A percentile compares a stretch with the other conserved stretches of the same genome.
Evolutionary conservation across 169 alveolate genomes (phyloP).

Genomic region (Cryptosporidium meleagridis): DNA sequence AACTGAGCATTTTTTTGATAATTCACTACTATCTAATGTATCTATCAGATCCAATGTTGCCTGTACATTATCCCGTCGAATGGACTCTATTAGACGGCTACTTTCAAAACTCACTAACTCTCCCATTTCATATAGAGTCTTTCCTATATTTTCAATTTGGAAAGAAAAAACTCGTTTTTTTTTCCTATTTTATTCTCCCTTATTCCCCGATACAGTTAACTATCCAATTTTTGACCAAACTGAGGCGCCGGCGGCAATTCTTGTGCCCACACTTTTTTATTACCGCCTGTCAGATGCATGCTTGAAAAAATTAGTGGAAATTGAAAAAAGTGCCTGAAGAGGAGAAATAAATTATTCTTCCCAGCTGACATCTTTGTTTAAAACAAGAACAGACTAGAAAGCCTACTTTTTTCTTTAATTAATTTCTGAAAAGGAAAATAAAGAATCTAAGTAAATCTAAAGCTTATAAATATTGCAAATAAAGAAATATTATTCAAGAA

Average conservation of each 20-base stretch:
- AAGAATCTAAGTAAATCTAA: background rate
- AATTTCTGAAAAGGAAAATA: background rate
- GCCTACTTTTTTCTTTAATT: background rate
- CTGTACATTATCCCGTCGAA: constrained; percentile 43
- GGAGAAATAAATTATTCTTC: background rate
- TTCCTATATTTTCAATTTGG: background rate
- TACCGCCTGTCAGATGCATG: constrained; percentile 69
- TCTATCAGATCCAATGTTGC: constrained; percentile 27
- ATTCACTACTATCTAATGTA: constrained; percentile 2
- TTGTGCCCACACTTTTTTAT: constrained; percentile 53
- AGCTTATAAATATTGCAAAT: background rate
- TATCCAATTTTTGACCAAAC: constrained; percentile 9
- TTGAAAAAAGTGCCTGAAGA: background rate
- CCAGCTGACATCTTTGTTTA: background rate
- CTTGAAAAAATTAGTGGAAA: constrained; percentile 23
- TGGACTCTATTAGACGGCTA: constrained; percentile 38
- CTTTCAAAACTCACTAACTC: constrained; percentile 44
- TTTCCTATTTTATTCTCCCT: background rate
- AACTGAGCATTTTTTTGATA: constrained; percentile 33
- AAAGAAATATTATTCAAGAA: background rate
- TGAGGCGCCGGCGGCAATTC: constrained; percentile 62
- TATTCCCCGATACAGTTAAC: background rate
- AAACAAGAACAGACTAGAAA: background rate
- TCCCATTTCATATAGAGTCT: constrained; percentile 18
- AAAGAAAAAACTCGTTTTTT: background rate